A percentile compares a stretch with the other conserved stretches of the same genome.
Conservation (phyloP, 2,329 filamentous ascomycete species). For the Fusarium pseudocircinatum region DNA sequence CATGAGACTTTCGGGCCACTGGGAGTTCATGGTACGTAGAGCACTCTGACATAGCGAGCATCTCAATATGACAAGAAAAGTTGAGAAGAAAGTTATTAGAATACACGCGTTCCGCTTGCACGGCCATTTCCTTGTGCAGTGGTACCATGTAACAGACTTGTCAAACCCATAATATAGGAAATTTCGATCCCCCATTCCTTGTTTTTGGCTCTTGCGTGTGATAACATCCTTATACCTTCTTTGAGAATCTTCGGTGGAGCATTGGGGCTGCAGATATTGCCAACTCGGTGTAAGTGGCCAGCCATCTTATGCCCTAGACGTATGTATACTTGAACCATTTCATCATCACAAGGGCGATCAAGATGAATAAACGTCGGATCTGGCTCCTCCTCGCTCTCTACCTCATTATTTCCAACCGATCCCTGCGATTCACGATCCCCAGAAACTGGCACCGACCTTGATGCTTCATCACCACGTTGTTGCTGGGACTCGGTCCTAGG, state of each 20-base stretch:
- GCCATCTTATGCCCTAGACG: constrained; percentile 28
- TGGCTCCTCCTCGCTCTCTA: constrained; percentile 5
- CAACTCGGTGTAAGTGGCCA: constrained; percentile 19
- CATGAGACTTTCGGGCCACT: background rate
- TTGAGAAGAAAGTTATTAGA: background rate
- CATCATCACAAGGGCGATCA: constrained; percentile 32
- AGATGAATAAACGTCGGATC: constrained; percentile 26
- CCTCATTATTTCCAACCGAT: background rate
- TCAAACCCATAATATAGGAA: constrained; percentile 2
- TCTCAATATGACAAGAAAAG: background rate
- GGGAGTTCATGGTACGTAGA: background rate
- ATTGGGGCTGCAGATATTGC: constrained; percentile 17
- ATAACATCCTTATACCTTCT: constrained; percentile 25
- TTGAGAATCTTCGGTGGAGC: constrained; percentile 24
- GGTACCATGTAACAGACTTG: background rate
- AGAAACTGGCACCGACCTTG: background rate
- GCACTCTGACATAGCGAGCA: background rate
- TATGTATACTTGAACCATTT: constrained; percentile 33
- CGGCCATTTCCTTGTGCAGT: background rate
- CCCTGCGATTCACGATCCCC: background rate
- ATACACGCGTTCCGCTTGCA: background rate
- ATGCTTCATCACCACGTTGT: background rate
- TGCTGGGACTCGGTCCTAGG: background rate
- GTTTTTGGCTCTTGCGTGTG: background rate
- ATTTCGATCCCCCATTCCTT: constrained; percentile 12